Evolutionary conservation across 805 yeast species (phyloP).

Genomic region (Novakomyces olei): DNA sequence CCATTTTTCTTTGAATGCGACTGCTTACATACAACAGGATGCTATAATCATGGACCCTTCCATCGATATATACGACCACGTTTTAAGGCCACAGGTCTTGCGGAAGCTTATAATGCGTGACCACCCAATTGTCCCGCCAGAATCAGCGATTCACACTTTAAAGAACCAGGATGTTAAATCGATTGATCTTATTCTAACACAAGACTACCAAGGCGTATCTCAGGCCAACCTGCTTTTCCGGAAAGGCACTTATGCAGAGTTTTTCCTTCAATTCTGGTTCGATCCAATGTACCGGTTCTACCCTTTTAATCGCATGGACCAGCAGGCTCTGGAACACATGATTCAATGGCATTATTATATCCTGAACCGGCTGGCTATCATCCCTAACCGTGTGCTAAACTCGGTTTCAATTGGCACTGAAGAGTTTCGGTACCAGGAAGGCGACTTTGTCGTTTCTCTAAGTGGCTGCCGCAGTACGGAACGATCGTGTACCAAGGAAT

Average conservation of each 20-base stretch:
- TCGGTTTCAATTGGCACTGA: conserved; percentile 14
- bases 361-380: conserved; percentile 47
- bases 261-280: conserved; percentile 58
- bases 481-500: conserved; percentile 9
- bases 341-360: conserved; percentile 87
- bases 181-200: conserved; percentile 43
- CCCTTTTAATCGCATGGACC: conserved; percentile 32
- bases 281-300: conserved; percentile 52
- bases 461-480: conserved; percentile 10
- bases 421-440: conserved; percentile 12
- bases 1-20: too few relatives aligned
- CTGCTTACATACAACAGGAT: too few relatives aligned
- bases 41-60: conserved; percentile 53
- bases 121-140: conserved; percentile 50
- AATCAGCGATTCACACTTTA: conserved; percentile 47
- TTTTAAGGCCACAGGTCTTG: conserved; percentile 39
- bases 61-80: conserved; percentile 34
- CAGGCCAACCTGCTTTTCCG: conserved; percentile 49
- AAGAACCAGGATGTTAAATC: conserved; percentile 32
- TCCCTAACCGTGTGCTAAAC: conserved; percentile 38
- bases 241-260: conserved; percentile 41
- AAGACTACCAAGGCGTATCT: conserved; percentile 39
- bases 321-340: conserved; percentile 41
- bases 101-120: conserved; percentile 43
- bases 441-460: conserved; percentile 15